Conservation (phyloP, 2,329 filamentous ascomycete genomes). For the Ceratocystis cubensis region DNA sequence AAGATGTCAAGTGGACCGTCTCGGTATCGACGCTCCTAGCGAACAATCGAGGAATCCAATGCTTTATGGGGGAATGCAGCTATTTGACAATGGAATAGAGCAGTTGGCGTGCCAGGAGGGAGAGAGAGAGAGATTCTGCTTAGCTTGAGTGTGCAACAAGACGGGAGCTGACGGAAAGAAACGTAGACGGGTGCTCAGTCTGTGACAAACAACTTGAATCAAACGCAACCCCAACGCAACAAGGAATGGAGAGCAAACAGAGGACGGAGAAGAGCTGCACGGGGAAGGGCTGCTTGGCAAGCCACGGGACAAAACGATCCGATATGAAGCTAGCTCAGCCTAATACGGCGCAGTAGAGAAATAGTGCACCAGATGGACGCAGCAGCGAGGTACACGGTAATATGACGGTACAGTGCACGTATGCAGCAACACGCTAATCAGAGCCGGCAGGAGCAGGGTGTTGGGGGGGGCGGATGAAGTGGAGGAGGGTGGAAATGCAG, state of each 20-base stretch:
- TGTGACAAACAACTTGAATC: conserved; percentile 16
- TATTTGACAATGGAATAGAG: not conserved
- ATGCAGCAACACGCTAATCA: not conserved
- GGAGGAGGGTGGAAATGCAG: conserved; percentile 4
- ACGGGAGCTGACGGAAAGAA: conserved; percentile 4
- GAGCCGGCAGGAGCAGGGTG: no score
- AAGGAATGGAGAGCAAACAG: not conserved
- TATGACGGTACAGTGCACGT: not conserved
- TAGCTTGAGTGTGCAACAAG: not conserved
- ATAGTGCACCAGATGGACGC: not conserved
- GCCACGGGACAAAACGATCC: not conserved
- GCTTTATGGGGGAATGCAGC: not conserved
- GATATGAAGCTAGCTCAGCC: not conserved
- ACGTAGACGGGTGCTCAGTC: conserved; percentile 10
- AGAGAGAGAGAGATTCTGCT: not conserved
- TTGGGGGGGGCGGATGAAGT: not conserved
- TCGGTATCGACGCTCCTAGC: not conserved
- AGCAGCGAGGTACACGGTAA: not conserved
- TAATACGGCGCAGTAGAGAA: not conserved
- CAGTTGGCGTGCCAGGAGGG: not conserved
- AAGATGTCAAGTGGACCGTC: not conserved
- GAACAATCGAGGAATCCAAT: not conserved
- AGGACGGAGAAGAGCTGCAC: not conserved
- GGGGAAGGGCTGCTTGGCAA: conserved; percentile 23
- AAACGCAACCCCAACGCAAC: conserved; percentile 1